Evolutionary conservation across 1,139 yeast genomes (phyloP), one percentile per base, ranked within the genome.

Genomic region (Petasospora rhodanensis): DNA sequence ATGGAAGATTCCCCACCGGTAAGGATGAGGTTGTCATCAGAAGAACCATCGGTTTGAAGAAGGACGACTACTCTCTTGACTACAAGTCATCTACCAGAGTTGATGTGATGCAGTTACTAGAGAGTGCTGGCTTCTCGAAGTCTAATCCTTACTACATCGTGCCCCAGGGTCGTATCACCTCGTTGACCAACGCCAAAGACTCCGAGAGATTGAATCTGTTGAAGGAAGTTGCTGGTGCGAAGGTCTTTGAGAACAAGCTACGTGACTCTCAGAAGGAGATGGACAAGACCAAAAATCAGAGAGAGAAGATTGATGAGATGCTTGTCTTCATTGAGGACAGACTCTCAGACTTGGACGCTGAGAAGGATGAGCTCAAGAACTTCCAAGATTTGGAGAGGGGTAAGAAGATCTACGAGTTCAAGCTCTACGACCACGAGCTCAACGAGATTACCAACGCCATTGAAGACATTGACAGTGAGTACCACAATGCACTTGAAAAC

Each of bases 171-270:
- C 70, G 85, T 48, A 85, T 87, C 49, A 79, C 89, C 0, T 70
- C 82, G 2, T 66, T 91, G 40, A 91, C 98, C 1, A 87, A 87
- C 54, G 91, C 96, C 1, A 82, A 83, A 47, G 96, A 87, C 55
- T 55, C 73, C 4, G 96, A 89, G 52, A 70, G 97, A 40, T 65
- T 91, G 38, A 70, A 76, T 20, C 63, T 89, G 26, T 64, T 91
- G 44, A 87, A 91, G 49, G 96, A 87, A 53, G 96, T 89, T 20
- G 93, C 96, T 32, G 99, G 99, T 12, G 96, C 97, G 1, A 81
- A 79, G 39, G 84, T 89, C 2, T 91, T 91, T 59, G 98, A 91
- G 54, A 66, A 72, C 30, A 84, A 86, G 51, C 64, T 89, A 37
- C 73, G 73, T 39, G 95, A 87, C 39, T 84, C 96, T 1, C 62